Conservation (phyloP, 768 basidiomycete genomes). For the Cantharellus cinnabarinus region DNA sequence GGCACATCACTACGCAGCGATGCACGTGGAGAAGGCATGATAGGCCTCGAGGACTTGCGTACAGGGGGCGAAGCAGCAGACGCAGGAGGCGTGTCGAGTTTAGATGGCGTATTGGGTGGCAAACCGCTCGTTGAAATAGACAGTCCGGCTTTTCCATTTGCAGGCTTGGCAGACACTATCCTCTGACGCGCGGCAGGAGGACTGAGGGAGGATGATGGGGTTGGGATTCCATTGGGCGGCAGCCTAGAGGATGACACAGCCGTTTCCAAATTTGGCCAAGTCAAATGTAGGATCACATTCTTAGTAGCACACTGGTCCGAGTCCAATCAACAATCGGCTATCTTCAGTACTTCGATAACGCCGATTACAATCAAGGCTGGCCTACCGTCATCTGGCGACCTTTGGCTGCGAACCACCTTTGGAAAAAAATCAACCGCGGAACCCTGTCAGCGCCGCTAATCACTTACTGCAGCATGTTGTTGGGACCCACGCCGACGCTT, state of each 20-base stretch:
- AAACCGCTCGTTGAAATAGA: neutral
- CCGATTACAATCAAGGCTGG: slow-evolving; percentile 4
- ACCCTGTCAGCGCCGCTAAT: neutral
- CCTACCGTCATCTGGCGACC: slow-evolving; percentile 76
- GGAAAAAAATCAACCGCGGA: slow-evolving; percentile 3
- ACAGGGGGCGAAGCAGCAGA: neutral
- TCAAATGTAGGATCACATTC: slow-evolving; percentile 63
- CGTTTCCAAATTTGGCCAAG: slow-evolving; percentile 31
- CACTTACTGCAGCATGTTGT: slow-evolving; percentile 69
- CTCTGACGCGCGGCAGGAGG: neutral
- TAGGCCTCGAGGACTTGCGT: neutral
- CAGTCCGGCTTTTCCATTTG: neutral
- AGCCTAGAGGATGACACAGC: neutral
- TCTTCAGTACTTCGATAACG: neutral
- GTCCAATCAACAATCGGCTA: neutral
- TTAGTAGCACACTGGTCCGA: slow-evolving; percentile 60
- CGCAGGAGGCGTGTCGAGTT: slow-evolving; percentile 2
- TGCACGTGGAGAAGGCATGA: slow-evolving; percentile 5
- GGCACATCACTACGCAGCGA: slow-evolving; percentile 2
- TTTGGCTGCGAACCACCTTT: slow-evolving; percentile 75
- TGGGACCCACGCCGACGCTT: slow-evolving; percentile 60
- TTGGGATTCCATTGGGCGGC: slow-evolving; percentile 5
- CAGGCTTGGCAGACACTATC: too few relatives aligned
- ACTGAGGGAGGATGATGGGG: slow-evolving; percentile 1
- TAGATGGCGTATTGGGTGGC: slow-evolving; percentile 1